Evolutionary conservation across 352 stramenopile genomes (phyloP).

Genomic region (Globisporangium middletonii): DNA sequence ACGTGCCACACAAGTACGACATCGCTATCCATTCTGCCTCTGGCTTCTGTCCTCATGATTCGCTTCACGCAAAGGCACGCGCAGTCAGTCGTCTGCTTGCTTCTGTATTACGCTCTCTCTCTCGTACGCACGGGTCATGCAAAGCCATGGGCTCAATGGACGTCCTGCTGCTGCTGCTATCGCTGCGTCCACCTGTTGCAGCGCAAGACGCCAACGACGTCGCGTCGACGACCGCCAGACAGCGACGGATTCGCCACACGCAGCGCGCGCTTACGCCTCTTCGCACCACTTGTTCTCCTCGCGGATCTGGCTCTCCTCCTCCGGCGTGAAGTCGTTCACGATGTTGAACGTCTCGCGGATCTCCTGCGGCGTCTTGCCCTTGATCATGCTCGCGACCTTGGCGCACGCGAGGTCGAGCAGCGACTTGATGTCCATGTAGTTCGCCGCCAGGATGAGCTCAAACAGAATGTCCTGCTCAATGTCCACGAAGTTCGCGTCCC

Average conservation of each 20-base stretch:
- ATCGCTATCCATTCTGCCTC: too few relatives aligned
- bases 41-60: too few relatives aligned
- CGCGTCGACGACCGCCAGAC: neutral
- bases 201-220: too few relatives aligned
- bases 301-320: constrained; percentile 98
- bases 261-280: constrained; percentile 82
- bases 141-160: too few relatives aligned
- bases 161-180: too few relatives aligned
- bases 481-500: constrained; percentile 99
- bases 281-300: constrained; percentile 99
- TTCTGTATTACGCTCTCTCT: too few relatives aligned
- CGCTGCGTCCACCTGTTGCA: neutral
- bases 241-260: too few relatives aligned
- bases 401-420: constrained; percentile 88
- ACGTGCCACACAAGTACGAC: too few relatives aligned
- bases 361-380: constrained; percentile 98
- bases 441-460: constrained; percentile 99
- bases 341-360: constrained; percentile 99
- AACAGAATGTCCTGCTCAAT: constrained; percentile 99
- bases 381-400: constrained; percentile 94
- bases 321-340: constrained; percentile 99
- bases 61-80: too few relatives aligned
- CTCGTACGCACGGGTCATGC: too few relatives aligned
- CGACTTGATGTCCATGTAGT: constrained; percentile 99
- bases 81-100: too few relatives aligned